Evolutionary conservation across 2,329 filamentous ascomycete species (phyloP), one percentile per base, ranked within the genome.

Genomic region (Albifimbria verrucaria): DNA sequence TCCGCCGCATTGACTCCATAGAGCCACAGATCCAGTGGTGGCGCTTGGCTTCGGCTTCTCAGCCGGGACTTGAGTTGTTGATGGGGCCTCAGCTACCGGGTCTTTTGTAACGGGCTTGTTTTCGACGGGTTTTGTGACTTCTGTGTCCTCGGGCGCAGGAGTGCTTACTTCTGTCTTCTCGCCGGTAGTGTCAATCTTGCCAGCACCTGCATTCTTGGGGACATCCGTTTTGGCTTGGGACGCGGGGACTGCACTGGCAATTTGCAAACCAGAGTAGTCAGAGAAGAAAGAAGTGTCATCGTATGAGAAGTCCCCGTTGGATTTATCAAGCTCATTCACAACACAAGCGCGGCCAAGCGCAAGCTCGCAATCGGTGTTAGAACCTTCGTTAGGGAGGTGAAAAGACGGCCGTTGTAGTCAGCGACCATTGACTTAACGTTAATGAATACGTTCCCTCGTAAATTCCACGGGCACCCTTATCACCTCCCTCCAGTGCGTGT

Each of bases 401-500:
- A 72, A 23, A 73, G 59, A 56, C 64, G 52, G 41, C 72, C 72
- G 23, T 55, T 51, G 43, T 64, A 57, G 32, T 60, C 47, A 54
- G 77, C 71, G 47, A 77, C 65, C 21, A 72, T 65, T 18, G 69
- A 68, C 15, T 67, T 64, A 51, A 85, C 74, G 59, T 81, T 78
- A 66, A 82, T 75, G 73, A 83, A 85, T 47, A 80, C 68, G 60
- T 82, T 83, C 81, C 82, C 68, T 85, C 81, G 32, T 39, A 39
- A n/a, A 39, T 39, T 17, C 32, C 32, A 4, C 32, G 32, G 3
- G 77, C 77, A 21, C 84, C 70, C 44, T 81, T 73, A 57, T 70
- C 70, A 48, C 60, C 69, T 41, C 74, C 74, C 67, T 83, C 82
- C 64, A 85, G 84, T 17, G 80, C 78, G 68, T 85, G 82, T 48